Evolutionary conservation across 2,329 filamentous ascomycete genomes (phyloP).

Genomic region (Arthrocladium fulminans): DNA sequence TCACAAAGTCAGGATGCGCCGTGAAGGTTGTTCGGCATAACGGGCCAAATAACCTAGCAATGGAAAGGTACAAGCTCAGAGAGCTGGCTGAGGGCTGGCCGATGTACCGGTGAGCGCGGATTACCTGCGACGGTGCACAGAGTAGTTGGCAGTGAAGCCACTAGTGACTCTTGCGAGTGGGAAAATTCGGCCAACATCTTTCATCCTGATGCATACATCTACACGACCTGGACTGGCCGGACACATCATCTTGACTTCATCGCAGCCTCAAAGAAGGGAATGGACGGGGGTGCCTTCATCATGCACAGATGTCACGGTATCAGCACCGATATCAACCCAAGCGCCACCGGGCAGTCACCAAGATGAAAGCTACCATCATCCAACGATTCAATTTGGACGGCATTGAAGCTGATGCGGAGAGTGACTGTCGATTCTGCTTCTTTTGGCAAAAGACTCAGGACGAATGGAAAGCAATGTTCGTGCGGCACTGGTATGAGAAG

Average conservation of each 20-base stretch:
- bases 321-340: constrained; percentile 36
- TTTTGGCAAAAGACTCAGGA: constrained; percentile 19
- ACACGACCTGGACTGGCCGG: constrained; percentile 45
- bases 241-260: constrained; percentile 39
- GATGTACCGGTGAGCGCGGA: constrained; percentile 32
- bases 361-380: constrained; percentile 49
- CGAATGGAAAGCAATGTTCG: constrained; percentile 38
- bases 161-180: constrained; percentile 44
- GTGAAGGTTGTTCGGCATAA: too few relatives aligned
- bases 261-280: constrained; percentile 42
- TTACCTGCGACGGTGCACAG: background rate
- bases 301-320: constrained; percentile 49
- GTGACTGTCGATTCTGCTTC: constrained; percentile 21
- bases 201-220: constrained; percentile 40
- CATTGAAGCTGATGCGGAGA: constrained; percentile 18
- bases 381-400: constrained; percentile 37
- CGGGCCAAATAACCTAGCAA: constrained; percentile 35
- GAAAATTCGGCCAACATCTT: constrained; percentile 45
- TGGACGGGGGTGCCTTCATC: constrained; percentile 46
- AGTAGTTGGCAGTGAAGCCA: background rate
- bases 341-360: constrained; percentile 39
- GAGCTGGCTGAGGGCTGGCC: constrained; percentile 45
- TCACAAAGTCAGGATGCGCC: too few relatives aligned
- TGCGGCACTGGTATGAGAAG: constrained; percentile 46
- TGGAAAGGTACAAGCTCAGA: constrained; percentile 41